Evolutionary conservation across 2,329 filamentous ascomycete species (phyloP).

Genomic region (Neofusicoccum umdonicola): DNA sequence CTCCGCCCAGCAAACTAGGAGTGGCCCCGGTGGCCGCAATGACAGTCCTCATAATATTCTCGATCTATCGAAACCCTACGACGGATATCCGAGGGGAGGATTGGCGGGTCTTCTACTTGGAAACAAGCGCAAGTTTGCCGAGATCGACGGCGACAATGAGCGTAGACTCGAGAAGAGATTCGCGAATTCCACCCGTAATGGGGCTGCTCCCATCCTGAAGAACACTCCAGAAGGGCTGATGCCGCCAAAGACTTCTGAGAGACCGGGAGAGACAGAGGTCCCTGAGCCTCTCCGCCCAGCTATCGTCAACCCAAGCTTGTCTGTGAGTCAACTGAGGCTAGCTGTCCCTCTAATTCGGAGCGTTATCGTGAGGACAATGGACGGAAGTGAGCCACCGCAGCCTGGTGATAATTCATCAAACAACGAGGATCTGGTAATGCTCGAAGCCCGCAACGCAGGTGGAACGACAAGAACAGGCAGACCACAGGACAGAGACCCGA

Average conservation of each 20-base stretch:
- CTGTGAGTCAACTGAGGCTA: conserved; percentile 78
- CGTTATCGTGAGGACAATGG: conserved; percentile 78
- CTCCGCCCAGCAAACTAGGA: conserved; percentile 66
- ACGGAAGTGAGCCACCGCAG: conserved; percentile 55
- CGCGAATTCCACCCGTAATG: conserved; percentile 58
- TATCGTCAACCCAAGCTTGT: conserved; percentile 76
- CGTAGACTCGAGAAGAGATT: conserved; percentile 59
- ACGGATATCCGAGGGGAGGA: conserved; percentile 87
- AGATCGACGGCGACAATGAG: conserved; percentile 74
- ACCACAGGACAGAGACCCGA: conserved; percentile 70
- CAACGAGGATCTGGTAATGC: conserved; percentile 65
- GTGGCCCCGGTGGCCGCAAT: conserved; percentile 51
- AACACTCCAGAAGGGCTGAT: conserved; percentile 78
- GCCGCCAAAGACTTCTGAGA: conserved; percentile 64
- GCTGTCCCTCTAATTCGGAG: conserved; percentile 83
- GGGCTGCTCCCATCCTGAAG: conserved; percentile 70
- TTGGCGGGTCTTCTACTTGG: conserved; percentile 82
- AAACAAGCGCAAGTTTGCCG: conserved; percentile 82
- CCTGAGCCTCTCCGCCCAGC: conserved; percentile 87
- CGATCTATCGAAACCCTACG: conserved; percentile 90
- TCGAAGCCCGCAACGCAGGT: conserved; percentile 84
- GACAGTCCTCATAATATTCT: conserved; percentile 79
- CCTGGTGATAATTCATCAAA: conserved; percentile 43
- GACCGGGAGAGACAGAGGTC: conserved; percentile 61
- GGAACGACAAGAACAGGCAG: conserved; percentile 59